These are phyloP conservation scores for Globisporangium carolinianum DNA, from an alignment of 352 stramenopile genomes.

Conservation along the genomic window DNA sequence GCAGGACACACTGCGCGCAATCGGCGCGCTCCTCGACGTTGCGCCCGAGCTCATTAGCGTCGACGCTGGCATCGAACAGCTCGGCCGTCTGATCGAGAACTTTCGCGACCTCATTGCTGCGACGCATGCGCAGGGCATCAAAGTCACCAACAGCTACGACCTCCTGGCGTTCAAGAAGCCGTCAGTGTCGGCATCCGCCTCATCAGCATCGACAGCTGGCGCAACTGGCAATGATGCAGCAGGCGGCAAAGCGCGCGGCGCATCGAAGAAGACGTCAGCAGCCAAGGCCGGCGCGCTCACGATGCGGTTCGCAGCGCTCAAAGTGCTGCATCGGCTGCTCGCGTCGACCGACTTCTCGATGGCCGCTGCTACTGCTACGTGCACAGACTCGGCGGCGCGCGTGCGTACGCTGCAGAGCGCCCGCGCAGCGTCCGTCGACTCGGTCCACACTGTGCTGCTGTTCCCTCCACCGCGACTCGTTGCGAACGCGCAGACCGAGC, in stretches of 20 bases:
- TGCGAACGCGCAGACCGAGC: constrained; percentile 23
- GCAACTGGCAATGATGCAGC: background rate
- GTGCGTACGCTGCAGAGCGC: no score
- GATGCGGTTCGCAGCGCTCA: constrained; percentile 53
- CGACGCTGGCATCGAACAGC: constrained; percentile 41
- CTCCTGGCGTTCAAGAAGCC: constrained; percentile 25
- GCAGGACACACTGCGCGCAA: constrained; percentile 66
- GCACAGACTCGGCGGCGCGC: background rate
- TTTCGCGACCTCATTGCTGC: constrained; percentile 66
- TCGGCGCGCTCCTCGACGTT: constrained; percentile 54
- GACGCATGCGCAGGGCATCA: constrained; percentile 58
- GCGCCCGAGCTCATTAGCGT: constrained; percentile 47
- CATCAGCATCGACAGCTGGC: no score
- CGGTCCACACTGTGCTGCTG: constrained; percentile 30
- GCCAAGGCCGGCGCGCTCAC: constrained; percentile 28
- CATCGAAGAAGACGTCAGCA: constrained; percentile 32
- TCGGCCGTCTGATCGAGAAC: constrained; percentile 71
- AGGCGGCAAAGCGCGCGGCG: constrained; percentile 15
- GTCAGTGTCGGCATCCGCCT: no score
- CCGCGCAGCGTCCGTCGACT: no score
- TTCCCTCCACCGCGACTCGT: constrained; percentile 18
- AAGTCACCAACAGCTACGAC: constrained; percentile 78
- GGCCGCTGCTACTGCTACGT: constrained; percentile 5
- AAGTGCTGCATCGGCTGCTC: constrained; percentile 61
- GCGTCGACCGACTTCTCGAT: constrained; percentile 32